Base-by-base conservation (phyloP, 345 rosid species). In the Corchorus olitorius region DNA sequence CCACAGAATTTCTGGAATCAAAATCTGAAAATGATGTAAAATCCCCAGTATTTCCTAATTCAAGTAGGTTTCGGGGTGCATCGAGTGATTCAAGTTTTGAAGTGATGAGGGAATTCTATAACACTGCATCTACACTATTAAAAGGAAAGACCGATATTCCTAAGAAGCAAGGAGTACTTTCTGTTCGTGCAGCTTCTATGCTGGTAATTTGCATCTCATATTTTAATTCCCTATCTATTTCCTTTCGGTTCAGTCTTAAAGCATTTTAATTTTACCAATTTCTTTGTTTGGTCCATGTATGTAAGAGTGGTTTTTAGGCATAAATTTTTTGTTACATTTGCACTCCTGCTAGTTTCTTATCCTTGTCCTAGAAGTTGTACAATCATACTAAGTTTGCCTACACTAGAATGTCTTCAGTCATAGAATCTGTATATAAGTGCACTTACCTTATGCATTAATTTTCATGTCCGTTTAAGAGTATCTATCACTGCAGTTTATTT, bases 161-260 rank as follows among this genome's bases (percentile, higher is more conserved):
- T 39, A 91, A 92, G 85, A 87, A 85, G 85, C 91, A 93, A 75
- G 94, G 97, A 78, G 77, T 88, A 77, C 86, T 93, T 80, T 89
- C 98, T 59, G 85, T 80, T 70, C 97, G 99, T 77, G 94, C 98
- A 64, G 97, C 99, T 48, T 96, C 97, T 43, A 93, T 96, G 98
- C 88, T 96, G 94, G 99, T 96, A 92, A 84, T 78, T 37, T 77
- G 41, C 85, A 64, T 34, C 15, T 65, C 48, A n/a, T 75, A 27
- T 65, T 63, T 16, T 20, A 58, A 15, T 52, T 46, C 27, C 15
- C 75, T 66, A 27, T 52, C 14, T 20, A 9, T 70, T 16, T 52
- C 17, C 17, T 52, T 70, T 52, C 52, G 16, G 9, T 49, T 34
- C 64, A 33, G 33, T 27, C 16, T 59, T 52, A 19, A 60, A 34